Conservation (phyloP, 2,329 filamentous ascomycete genomes). For the Xylaria polymorpha region DNA sequence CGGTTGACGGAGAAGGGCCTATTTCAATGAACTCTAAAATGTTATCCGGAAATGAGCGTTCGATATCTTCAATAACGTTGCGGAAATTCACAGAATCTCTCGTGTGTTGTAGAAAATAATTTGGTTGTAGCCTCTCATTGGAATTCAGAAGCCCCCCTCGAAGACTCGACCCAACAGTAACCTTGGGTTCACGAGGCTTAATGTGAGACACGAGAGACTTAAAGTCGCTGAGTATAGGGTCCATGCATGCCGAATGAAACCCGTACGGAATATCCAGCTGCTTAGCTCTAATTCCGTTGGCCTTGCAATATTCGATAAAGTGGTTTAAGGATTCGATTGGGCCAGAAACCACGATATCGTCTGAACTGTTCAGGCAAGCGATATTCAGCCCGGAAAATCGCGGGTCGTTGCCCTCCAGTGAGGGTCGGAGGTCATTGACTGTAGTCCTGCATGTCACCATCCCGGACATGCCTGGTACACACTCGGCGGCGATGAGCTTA, state of each 20-base stretch:
- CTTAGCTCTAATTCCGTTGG: slow-evolving; percentile 42
- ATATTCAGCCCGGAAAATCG: slow-evolving; percentile 39
- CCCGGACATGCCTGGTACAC: slow-evolving; percentile 32
- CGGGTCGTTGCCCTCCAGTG: slow-evolving; percentile 30
- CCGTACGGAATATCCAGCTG: slow-evolving; percentile 45
- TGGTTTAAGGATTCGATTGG: slow-evolving; percentile 36
- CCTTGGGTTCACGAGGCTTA: not conserved
- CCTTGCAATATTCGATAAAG: slow-evolving; percentile 38
- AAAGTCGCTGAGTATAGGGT: slow-evolving; percentile 43
- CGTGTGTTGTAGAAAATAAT: slow-evolving; percentile 43
- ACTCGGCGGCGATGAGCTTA: slow-evolving; percentile 39
- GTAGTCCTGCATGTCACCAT: slow-evolving; percentile 42
- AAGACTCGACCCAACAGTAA: slow-evolving; percentile 39
- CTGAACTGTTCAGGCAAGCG: slow-evolving; percentile 50
- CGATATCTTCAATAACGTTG: slow-evolving; percentile 33
- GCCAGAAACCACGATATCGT: slow-evolving; percentile 49
- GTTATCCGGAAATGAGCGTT: slow-evolving; percentile 12
- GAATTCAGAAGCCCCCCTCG: slow-evolving; percentile 28
- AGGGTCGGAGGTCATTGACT: slow-evolving; percentile 10
- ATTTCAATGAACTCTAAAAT: slow-evolving; percentile 38
- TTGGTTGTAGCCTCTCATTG: slow-evolving; percentile 11
- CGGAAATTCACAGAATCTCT: slow-evolving; percentile 46
- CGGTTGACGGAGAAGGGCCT: slow-evolving; percentile 36
- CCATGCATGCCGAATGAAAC: slow-evolving; percentile 49
- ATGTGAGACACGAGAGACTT: slow-evolving; percentile 22